Conservation (phyloP, 345 rosid genomes). For the Brassica juncea region DNA sequence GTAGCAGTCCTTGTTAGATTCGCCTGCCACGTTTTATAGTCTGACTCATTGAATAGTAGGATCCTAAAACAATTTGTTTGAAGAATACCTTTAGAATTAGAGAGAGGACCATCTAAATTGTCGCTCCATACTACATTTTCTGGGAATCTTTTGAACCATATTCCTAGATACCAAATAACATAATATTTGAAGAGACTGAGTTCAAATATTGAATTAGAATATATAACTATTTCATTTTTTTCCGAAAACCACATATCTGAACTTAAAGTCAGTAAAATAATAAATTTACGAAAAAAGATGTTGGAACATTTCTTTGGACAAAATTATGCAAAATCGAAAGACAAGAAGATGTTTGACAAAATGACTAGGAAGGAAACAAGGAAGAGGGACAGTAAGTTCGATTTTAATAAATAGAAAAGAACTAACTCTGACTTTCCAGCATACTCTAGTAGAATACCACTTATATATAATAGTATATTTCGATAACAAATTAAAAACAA, state of each 20-base stretch:
- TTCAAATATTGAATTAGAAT: not conserved
- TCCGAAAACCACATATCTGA: not conserved
- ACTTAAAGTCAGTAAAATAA: too few relatives aligned
- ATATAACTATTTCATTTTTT: too few relatives aligned
- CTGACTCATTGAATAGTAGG: not conserved
- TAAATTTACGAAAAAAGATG: too few relatives aligned
- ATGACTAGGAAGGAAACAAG: not conserved
- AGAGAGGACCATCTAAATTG: too few relatives aligned
- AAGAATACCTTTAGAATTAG: not conserved
- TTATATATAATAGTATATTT: too few relatives aligned
- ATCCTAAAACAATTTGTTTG: not conserved
- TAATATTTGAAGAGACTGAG: not conserved
- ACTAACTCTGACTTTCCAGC: too few relatives aligned
- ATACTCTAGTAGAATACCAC: not conserved
- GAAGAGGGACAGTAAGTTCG: not conserved
- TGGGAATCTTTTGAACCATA: not conserved
- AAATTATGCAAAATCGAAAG: not conserved
- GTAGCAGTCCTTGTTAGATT: not conserved
- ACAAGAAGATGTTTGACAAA: not conserved
- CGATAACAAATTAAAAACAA: not conserved
- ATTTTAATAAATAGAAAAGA: too few relatives aligned
- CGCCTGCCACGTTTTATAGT: not conserved
- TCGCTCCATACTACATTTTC: not conserved
- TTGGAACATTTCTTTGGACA: not conserved
- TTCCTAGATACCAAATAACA: not conserved